These are phyloP conservation scores for Gautieria morchelliformis DNA, from an alignment of 768 basidiomycete genomes.

Conservation along the genomic window DNA sequence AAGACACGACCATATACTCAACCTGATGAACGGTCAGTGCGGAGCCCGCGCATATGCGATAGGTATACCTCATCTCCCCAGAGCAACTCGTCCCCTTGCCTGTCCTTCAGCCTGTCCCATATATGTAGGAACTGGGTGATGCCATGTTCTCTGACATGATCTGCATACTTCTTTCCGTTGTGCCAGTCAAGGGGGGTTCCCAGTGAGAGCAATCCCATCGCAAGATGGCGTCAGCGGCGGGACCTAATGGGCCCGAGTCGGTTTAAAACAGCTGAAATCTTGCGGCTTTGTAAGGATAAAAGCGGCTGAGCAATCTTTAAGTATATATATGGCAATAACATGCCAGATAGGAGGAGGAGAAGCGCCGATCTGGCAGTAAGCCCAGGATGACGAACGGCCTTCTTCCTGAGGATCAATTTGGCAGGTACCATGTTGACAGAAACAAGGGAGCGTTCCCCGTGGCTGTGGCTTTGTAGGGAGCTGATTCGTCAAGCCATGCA, in stretches of 20 bases:
- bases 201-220: conserved; percentile 87
- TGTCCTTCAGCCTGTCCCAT: conserved; percentile 88
- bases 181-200: conserved; percentile 92
- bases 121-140: conserved; percentile 91
- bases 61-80: conserved; percentile 95
- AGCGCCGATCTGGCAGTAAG: too few relatives aligned
- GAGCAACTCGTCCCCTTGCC: conserved; percentile 81
- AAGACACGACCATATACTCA: conserved; percentile 90
- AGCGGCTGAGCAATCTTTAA: not conserved
- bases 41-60: not conserved
- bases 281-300: not conserved
- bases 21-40: conserved; percentile 40
- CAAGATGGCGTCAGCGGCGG: conserved; percentile 1
- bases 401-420: too few relatives aligned
- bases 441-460: too few relatives aligned
- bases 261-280: not conserved
- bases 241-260: not conserved
- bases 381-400: too few relatives aligned
- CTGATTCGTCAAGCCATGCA: too few relatives aligned
- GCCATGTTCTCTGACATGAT: conserved; percentile 87
- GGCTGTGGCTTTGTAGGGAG: too few relatives aligned
- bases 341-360: too few relatives aligned
- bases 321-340: too few relatives aligned
- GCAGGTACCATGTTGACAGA: too few relatives aligned
- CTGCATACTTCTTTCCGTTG: conserved; percentile 76